Evolutionary conservation across 1,284 basidiomycete species (phyloP).

Genomic region (Ustilago crameri): DNA sequence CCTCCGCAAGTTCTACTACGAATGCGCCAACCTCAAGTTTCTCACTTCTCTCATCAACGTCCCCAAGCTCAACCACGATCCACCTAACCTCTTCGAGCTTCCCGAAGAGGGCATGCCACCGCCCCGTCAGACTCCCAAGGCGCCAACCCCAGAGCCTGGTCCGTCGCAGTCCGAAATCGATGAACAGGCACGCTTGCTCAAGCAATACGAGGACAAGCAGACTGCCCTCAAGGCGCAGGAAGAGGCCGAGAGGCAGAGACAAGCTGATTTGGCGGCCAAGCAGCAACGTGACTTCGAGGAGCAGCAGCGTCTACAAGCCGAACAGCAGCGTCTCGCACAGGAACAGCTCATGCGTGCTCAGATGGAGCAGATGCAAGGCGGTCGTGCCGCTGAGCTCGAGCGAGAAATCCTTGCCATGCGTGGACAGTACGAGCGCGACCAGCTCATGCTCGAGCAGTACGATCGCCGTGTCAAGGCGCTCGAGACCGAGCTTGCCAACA

Average conservation of each 20-base stretch:
- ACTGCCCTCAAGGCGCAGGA: constrained; percentile 80
- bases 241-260: constrained; percentile 82
- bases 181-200: constrained; percentile 93
- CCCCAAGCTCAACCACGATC: constrained; percentile 67
- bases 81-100: constrained; percentile 66
- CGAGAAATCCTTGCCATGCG: constrained; percentile 90
- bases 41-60: constrained; percentile 68
- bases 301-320: constrained; percentile 85
- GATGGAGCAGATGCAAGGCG: constrained; percentile 75
- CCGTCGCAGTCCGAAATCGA: constrained; percentile 75
- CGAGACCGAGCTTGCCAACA: constrained; percentile 86
- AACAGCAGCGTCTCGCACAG: constrained; percentile 86
- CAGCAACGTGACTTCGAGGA: constrained; percentile 91
- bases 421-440: constrained; percentile 97
- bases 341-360: constrained; percentile 82
- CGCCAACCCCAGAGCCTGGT: constrained; percentile 54
- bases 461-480: constrained; percentile 95
- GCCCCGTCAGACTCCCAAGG: constrained; percentile 53
- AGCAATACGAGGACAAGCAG: constrained; percentile 97
- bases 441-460: constrained; percentile 97
- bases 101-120: constrained; percentile 64
- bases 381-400: constrained; percentile 81
- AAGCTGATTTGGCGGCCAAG: constrained; percentile 80
- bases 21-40: constrained; percentile 67
- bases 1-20: constrained; percentile 68